Base-by-base conservation (phyloP, 2,329 filamentous ascomycete genomes). In the Ascochyta fabae region DNA sequence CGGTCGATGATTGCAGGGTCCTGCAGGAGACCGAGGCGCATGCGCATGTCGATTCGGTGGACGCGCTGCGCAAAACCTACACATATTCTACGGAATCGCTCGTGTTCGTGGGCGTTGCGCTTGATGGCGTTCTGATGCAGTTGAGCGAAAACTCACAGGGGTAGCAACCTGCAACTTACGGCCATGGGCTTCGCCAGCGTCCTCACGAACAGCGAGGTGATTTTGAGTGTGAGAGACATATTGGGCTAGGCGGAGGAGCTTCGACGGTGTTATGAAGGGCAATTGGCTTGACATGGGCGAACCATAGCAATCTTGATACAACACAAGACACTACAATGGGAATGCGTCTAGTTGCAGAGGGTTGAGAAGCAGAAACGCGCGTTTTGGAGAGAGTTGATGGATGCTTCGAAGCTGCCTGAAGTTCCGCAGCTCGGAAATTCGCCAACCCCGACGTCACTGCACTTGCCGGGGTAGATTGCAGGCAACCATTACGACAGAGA, bases 131-230 rank as follows among this genome's bases (percentile, higher is more conserved):
- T 88, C 87, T 89, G 58, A 15, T 8, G 7, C 12, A 16, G 19
- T 35, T 50, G 10, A 65, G 57, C 42, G 39, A 16, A 22, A 4
- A 3, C 31, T 13, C n/a, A n/a, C 29, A 31, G 12, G n/a, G 8
- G 12, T 2, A 9, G 15, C 7, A 7, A 0, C 26, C 19, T 15
- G 22, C 3, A 1, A 40, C 81, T 66, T 80, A 88, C 87, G 61
- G 85, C 86, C 68, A 89, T 86, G 2, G 87, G 87, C 70, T 89
- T 89, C 13, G 87, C 87, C 26, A 88, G 77, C 1, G 87, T 89
- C 56, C 86, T 81, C 56, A 89, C 84, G 36, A 80, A 82, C 43
- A 89, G 78, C 22, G 86, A 88, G 29, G 84, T 84, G 63, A 89
- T 81, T 71, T 89, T 89, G 59, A 89, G 77, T 9, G 86, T 87